Base-by-base conservation (phyloP, 1,284 basidiomycete species). In the Taiwanofungus camphoratus region DNA sequence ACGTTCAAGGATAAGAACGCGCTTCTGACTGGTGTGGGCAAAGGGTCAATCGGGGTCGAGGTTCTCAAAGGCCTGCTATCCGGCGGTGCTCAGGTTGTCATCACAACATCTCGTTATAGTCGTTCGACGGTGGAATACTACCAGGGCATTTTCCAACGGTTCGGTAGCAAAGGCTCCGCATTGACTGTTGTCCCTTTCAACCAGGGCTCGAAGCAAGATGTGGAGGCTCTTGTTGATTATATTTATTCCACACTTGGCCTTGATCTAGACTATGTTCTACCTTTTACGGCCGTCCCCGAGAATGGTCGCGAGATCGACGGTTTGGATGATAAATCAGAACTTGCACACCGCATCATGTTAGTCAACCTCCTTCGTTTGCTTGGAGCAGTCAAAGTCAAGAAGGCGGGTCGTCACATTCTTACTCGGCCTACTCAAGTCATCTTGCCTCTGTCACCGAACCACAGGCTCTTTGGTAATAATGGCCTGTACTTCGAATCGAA, bases 1-100 rank as follows among this genome's bases (percentile, higher is more conserved):
- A 94, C 93, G 1, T 99, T 97, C 78, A 87, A 95, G 68, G 93
- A 95, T 71, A 98, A 98, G 77, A 97, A 98, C 57, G 95, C 95
- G 1, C 78, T 99, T 26, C 78, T 98, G 36, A 99, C 95, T 35
- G 95, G 96, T 65, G 96, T 98, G 44, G 95, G 95, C 45, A 94
- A 92, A 62, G 95, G 92, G 19, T 96, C 92, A 3, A 99, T 99
- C 58, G 95, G 95, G 53, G 87, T 96, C 46, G 96, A 99, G 67
- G 91, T 98, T 53, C 76, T 99, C 55, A 98, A 97, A 67, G 95
- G 95, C 52, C 77, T 99, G 12, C 78, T 99, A 22, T 90, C 94
- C 31, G 96, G 95, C 48, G 96, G 95, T 46, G 92, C 93, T 24
- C 92, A 92, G 55, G 92, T 98, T 52, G 86, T 99, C 38, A 88